Evolutionary conservation across 164 flowering plant genomes (phyloP).

Genomic region (Taxillus chinensis): DNA sequence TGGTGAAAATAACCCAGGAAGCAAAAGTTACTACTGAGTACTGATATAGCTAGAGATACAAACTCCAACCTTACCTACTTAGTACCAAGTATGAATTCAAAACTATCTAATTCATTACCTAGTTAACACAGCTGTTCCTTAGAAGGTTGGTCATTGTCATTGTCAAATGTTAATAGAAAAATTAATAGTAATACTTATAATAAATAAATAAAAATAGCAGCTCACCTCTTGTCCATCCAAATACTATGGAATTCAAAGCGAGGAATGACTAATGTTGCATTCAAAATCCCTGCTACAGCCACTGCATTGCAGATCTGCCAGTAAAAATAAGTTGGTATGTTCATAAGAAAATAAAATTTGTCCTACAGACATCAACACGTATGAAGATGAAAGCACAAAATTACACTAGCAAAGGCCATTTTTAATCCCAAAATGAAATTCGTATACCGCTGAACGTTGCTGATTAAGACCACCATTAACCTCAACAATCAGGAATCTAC

Average conservation of each 20-base stretch:
- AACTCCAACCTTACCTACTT: too few species aligned
- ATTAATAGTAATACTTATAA: too few species aligned
- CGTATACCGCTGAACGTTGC: conserved; percentile 81
- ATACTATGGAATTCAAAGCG: conserved; percentile 46
- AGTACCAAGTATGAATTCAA: too few species aligned
- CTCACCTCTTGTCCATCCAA: conserved; percentile 69
- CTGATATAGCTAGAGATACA: too few species aligned
- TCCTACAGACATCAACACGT: background rate
- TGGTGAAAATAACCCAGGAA: too few species aligned
- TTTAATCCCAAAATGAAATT: background rate
- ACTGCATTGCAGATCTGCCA: conserved; percentile 86
- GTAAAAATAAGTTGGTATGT: background rate
- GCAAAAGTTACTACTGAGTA: too few species aligned
- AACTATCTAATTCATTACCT: too few species aligned
- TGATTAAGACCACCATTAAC: conserved; percentile 98
- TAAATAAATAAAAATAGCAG: background rate
- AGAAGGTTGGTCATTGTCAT: too few species aligned
- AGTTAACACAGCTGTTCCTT: too few species aligned
- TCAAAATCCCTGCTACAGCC: conserved; percentile 72
- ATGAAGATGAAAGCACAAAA: too few species aligned
- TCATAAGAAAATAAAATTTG: background rate
- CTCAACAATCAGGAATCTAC: conserved; percentile 68
- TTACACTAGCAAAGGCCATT: background rate
- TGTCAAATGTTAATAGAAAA: too few species aligned
- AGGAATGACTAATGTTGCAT: conserved; percentile 67